A percentile compares a stretch with the other conserved stretches of the same genome.
Evolutionary conservation across 2,329 filamentous ascomycete genomes (phyloP).

Genomic region (Nemania sp.): DNA sequence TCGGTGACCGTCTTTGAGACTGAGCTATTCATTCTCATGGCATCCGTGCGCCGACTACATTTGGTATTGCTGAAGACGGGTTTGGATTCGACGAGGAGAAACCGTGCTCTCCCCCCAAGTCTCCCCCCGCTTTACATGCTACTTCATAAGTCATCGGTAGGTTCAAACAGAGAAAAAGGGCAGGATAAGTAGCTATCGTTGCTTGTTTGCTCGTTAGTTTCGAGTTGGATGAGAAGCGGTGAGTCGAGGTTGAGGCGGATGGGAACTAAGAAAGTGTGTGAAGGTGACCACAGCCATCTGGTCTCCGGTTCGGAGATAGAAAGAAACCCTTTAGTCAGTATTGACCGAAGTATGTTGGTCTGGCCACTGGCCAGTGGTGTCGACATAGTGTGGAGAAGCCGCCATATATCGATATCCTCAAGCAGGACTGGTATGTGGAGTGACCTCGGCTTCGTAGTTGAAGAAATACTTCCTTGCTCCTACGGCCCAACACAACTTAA

Average conservation of each 20-base stretch:
- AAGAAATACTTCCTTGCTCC: background rate
- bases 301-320: constrained; percentile 12
- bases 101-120: too few species aligned
- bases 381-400: too few species aligned
- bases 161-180: background rate
- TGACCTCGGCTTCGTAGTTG: background rate
- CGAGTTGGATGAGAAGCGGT: constrained; percentile 19
- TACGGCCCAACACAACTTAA: constrained; percentile 9
- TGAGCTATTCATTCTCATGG: too few species aligned
- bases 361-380: background rate
- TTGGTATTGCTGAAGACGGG: too few species aligned
- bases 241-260: constrained; percentile 8
- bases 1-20: too few species aligned
- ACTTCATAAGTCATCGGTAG: too few species aligned
- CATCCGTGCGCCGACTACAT: too few species aligned
- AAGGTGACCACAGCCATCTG: constrained; percentile 12
- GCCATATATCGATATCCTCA: constrained; percentile 7
- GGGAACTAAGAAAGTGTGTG: background rate
- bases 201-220: constrained; percentile 4
- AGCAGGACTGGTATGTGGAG: constrained; percentile 1
- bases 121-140: too few species aligned
- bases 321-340: background rate
- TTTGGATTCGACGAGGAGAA: too few species aligned
- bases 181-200: background rate
- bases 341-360: too few species aligned